Base-by-base conservation (phyloP, 164 flowering plant species). In the Nymphaea colorata region DNA sequence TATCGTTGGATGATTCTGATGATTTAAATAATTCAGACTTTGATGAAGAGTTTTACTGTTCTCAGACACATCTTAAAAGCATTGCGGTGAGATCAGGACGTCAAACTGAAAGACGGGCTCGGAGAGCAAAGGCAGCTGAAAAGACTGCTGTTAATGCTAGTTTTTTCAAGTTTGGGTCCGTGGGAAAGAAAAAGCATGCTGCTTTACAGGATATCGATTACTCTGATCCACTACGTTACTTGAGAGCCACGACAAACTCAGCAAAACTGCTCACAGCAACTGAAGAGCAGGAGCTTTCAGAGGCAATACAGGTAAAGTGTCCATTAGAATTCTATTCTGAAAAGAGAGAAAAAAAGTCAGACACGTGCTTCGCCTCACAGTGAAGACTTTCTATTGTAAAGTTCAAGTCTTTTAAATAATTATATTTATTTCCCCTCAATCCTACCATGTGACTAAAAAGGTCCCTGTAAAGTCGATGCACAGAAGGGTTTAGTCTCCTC, bases 231-330 rank as follows among this genome's bases (percentile, higher is more conserved):
- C 71, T 90, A 72, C 88, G 84, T 60, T 85, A 81, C 72, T 76
- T 94, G 71, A 81, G 90, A 77, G 81, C 83, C 68, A 85, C 90
- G 10, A 84, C 89, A 14, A 81, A 79, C 68, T 68, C 70, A 70
- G 79, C 86, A 44, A 86, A 74, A 83, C 96, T 94, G 72, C 97
- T 94, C 42, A 85, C 92, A 65, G 81, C 87, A 5, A 64, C 74
- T 17, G 97, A 91, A 77, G 97, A 94, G 72, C 70, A 77, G 47
- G 82, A 81, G 76, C 73, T 86, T 68, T 89, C 97, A 64, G 88
- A 70, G 73, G 97, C 96, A 75, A 88, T 94, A 76, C 96, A 94
- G 95, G 97, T 94, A 16, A 61, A 47, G 2, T 7, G 55, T 47
- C 55, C 55, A 47, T 47, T 47, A 6, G 11, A 6, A 6, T 6